Conservation (phyloP, 139 green algal genomes). For the Volvox reticuliferus region DNA sequence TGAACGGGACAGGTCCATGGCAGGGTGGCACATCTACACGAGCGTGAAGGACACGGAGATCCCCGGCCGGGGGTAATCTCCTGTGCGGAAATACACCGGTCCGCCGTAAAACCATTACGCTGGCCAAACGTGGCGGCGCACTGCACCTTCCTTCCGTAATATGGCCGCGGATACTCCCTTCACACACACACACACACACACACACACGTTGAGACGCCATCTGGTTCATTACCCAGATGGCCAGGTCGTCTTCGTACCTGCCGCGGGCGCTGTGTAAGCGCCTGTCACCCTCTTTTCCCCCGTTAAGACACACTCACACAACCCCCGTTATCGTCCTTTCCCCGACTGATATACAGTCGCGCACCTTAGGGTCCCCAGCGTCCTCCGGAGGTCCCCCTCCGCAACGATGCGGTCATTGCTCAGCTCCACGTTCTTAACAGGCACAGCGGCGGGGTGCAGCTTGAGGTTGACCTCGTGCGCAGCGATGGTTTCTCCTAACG, state of each 20-base stretch:
- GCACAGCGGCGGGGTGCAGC: slow-evolving; percentile 69
- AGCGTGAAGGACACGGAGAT: too few relatives aligned
- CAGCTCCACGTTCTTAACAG: slow-evolving; percentile 74
- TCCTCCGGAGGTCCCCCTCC: slow-evolving; percentile 69
- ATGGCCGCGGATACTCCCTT: too few relatives aligned
- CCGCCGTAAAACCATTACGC: too few relatives aligned
- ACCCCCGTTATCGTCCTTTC: not conserved
- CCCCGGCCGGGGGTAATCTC: too few relatives aligned
- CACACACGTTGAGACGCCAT: too few relatives aligned
- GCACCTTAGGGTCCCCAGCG: slow-evolving; percentile 73
- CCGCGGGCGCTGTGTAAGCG: not conserved
- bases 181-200: too few relatives aligned
- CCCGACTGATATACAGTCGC: not conserved
- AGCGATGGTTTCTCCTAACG: slow-evolving; percentile 29
- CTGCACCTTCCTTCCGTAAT: too few relatives aligned
- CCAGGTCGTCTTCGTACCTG: not conserved
- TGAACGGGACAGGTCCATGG: not conserved
- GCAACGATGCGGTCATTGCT: slow-evolving; percentile 69
- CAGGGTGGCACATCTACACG: too few relatives aligned
- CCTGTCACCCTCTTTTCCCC: not conserved
- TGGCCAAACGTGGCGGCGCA: too few relatives aligned
- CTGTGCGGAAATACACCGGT: too few relatives aligned
- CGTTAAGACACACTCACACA: not conserved
- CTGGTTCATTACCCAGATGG: too few relatives aligned
- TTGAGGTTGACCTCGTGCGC: slow-evolving; percentile 75